Conservation (phyloP, 2,329 filamentous ascomycete species). For the Xylariaceae sp. region DNA sequence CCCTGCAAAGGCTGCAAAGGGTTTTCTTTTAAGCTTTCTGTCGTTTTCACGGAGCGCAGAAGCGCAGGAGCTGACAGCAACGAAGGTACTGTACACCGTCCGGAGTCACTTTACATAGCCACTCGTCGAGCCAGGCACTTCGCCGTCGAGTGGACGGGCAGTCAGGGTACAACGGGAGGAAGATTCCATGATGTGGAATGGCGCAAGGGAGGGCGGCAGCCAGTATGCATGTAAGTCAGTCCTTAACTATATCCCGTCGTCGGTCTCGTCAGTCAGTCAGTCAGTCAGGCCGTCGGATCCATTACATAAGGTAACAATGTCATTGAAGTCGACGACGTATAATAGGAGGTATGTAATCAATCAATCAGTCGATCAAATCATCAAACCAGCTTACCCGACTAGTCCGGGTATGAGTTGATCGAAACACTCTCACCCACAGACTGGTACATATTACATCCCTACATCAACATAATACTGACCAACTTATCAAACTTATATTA, state of each 20-base stretch:
- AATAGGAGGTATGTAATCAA: no score
- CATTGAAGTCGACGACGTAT: no score
- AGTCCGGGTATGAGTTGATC: no score
- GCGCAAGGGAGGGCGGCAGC: background rate
- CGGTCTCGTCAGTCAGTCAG: no score
- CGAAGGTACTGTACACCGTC: no score
- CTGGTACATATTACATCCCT: background rate
- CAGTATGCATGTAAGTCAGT: background rate
- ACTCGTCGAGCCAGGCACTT: no score
- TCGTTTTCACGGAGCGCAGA: background rate
- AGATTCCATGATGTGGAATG: background rate
- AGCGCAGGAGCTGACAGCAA: background rate
- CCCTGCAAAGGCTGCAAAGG: conserved; percentile 1
- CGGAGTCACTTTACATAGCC: no score
- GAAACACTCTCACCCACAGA: background rate
- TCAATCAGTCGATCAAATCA: no score
- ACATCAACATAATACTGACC: background rate
- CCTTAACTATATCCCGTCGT: background rate
- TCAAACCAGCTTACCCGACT: no score
- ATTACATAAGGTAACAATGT: background rate
- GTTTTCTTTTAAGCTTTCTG: background rate
- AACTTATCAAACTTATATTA: background rate
- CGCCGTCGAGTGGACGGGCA: no score
- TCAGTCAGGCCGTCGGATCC: no score
- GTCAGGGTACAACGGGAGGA: background rate